Base-by-base conservation (phyloP, 2,329 filamentous ascomycete species). In the Aspergillus sojae region DNA sequence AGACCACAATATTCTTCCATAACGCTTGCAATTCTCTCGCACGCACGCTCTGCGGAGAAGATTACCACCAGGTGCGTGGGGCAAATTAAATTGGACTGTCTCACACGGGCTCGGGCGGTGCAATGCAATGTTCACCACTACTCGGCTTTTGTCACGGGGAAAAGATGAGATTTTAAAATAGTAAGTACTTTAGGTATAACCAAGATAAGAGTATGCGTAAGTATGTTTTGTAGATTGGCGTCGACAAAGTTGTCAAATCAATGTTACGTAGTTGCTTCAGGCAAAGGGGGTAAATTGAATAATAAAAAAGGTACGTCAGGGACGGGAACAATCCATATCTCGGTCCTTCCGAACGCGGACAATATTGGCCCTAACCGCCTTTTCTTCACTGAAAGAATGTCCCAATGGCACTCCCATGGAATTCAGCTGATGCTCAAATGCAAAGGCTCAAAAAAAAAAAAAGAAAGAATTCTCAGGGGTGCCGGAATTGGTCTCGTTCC, bases 1-100 rank as follows among this genome's bases (percentile, higher is more conserved):
- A 57, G 62, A 43, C 57, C 43, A 61, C 62, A 62, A 56, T 57
- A 58, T 56, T 43, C 23, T 45, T 41, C 63, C 67, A 70, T 70
- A 43, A 36, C 66, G 62, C 43, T 57, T 45, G 54, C 36, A 57
- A 54, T 52, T 52, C 52, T 55, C 26, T 55, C 32, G 4, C n/a
- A 10, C 52, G n/a, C 52, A 7, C 34, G 34, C 32, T 55, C 48
- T 55, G 34, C 30, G 23, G 32, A 57, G 59, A 62, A 56, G 56
- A 45, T 59, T 57, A 45, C 52, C 46, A 58, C 46, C 43, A 50
- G 23, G 48, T 43, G 61, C 61, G 61, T 62, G 61, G 61, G 61
- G 61, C 61, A 59, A 53, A 39, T 55, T 55, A 36, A 54, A 55
- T 39, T 55, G 34, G 52, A 55, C 5, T 55, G 61, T 62, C 57